Base-by-base conservation (phyloP, 2,329 filamentous ascomycete genomes). In the Neofusicoccum kwambonambiense region DNA sequence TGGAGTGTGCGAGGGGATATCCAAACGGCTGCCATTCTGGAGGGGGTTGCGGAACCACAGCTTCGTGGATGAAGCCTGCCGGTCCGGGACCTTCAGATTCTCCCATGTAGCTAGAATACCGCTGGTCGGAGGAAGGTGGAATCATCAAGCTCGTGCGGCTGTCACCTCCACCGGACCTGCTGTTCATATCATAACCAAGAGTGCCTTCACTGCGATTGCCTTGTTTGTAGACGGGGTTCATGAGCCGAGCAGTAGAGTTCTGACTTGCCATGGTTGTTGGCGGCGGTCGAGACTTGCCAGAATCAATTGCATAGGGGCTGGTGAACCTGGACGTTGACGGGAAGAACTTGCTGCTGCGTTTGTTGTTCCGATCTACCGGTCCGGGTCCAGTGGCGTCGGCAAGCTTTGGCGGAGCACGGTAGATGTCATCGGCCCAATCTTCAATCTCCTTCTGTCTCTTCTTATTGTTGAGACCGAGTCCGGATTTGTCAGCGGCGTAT, bases 1-100 rank as follows among this genome's bases (percentile, higher is more conserved):
- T 93, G 0, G 91, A 86, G 78, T 99, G 95, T 52, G 93, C 95
- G 69, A 99, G 82, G 13, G 96, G 95, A 76, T 92, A 99, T 1
- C 94, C 95, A 75, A 96, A 98, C 0, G 95, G 95, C 80, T 97
- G 93, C 90, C 93, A 99, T 77, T 99, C 95, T 2, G 93, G 89
- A 8, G 95, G 95, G 42, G 95, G 95, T 74, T 99, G 95, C 35
- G 96, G 94, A 54, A 99, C 93, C 45, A 99, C 95, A 44, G 91
- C 86, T 77, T 97, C 93, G 75, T 98, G 94, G 64, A 98, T 96
- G 76, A 97, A 97, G n/a, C 93, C 94, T 39, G 92, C 88, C 7
- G 94, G 92, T 6, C 93, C 93, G 44, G 89, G 87, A 0, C 88
- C 89, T 56, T 94, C 92, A 11, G 84, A 85, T 31, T 87, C 84